Base-by-base conservation (phyloP, 169 alveolate species). In the Plasmodium falciparum region DNA sequence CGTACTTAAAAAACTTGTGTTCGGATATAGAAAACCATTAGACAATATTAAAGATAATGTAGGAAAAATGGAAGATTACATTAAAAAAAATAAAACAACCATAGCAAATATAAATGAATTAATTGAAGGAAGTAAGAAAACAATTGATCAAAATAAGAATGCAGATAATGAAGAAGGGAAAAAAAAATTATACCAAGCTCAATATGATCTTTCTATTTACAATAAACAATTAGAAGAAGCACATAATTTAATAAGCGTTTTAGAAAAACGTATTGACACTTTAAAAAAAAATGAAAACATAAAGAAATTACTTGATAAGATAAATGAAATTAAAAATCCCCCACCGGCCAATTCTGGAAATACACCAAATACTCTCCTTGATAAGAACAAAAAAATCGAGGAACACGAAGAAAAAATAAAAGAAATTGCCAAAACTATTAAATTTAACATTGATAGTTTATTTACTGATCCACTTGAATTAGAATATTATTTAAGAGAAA, bases 11-110 rank as follows among this genome's bases (percentile, higher is more conserved):
- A 65, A 78, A 65, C 59, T 78, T 13, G 78, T 78, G 0, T 45
- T 78, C 3, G 78, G 89, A 7, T 78, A 78, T 45, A 63, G 89
- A 70, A 78, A 65, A 22, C 89, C 89, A 33, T n/a, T 78, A 12
- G 78, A 66, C 13, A 78, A 78, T 24, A 78, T 78, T 49, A 65
- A 78, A 58, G 78, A 78, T 20, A 69, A 78, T 26, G 26, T 78
- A 24, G 26, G 5, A 2, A 78, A 78, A 65, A 24, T 78, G 70
- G 78, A 78, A 47, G 22, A 15, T 7, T 78, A 49, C 50, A 65
- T 78, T 22, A 13, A 1, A 50, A 66, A 8, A 65, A 78, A 78
- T 45, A 22, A 66, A 24, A 6, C 0, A 22, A 78, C 89, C 12
- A 58, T 65, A 50, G 5, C 8, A 11, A 50, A 50, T 2, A 24